Conservation (phyloP, 2,329 filamentous ascomycete genomes). For the Zymoseptoria ardabiliae region DNA sequence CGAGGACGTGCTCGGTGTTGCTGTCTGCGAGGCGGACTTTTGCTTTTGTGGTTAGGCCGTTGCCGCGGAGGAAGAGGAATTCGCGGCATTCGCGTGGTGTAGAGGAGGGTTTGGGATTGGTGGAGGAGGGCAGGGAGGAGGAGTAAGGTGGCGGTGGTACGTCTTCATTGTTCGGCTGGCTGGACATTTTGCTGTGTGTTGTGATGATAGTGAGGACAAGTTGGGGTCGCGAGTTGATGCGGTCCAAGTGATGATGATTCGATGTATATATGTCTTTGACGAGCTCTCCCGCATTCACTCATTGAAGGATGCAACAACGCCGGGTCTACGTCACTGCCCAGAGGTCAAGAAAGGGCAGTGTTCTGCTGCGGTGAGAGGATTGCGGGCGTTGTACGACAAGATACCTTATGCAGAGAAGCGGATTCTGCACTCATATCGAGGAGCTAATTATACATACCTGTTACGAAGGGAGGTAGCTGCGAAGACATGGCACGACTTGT, state of each 20-base stretch:
- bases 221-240: no score
- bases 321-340: background rate
- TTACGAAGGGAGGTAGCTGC: no score
- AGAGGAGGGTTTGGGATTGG: background rate
- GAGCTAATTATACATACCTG: background rate
- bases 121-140: background rate
- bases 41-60: slow-evolving; percentile 1
- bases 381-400: background rate
- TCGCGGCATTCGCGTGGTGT: background rate
- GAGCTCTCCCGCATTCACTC: background rate
- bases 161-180: background rate
- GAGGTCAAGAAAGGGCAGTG: background rate
- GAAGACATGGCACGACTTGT: background rate
- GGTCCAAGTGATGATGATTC: no score
- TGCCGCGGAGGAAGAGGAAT: slow-evolving; percentile 7
- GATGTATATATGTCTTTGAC: background rate
- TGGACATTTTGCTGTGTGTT: background rate
- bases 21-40: background rate
- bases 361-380: background rate
- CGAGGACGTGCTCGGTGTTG: background rate
- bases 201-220: no score
- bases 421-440: background rate
- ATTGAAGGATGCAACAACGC: background rate
- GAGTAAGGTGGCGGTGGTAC: background rate
- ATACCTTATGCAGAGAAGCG: background rate